A percentile compares a stretch with the other conserved stretches of the same genome.
phyloP scores from a whole-genome alignment of 2,329 filamentous ascomycete species.

The Tolypocladium pustulatum region DNA sequence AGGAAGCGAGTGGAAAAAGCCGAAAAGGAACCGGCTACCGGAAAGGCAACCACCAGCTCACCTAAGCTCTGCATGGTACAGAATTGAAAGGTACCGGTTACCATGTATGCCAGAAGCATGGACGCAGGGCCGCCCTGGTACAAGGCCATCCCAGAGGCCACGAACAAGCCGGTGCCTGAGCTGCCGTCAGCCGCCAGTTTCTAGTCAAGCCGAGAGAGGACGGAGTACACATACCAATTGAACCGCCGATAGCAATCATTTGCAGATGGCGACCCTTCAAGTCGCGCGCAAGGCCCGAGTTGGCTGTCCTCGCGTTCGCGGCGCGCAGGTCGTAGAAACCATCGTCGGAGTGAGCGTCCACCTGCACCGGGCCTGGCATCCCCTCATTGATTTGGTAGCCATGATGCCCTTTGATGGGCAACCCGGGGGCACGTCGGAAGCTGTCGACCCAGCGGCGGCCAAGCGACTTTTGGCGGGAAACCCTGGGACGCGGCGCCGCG shows the following conservation, averaged over 20 bases:
- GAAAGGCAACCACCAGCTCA: conserved; percentile 86
- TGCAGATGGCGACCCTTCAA: conserved; percentile 80
- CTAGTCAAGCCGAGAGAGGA: not conserved
- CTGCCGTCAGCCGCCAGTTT: not conserved
- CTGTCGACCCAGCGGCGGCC: conserved; percentile 34
- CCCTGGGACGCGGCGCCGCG: not conserved
- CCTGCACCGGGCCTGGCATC: conserved; percentile 7
- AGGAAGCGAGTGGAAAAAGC: conserved; percentile 90
- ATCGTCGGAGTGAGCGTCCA: conserved; percentile 12
- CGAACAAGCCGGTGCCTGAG: conserved; percentile 71
- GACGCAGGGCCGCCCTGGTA: conserved; percentile 69
- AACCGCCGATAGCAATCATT: conserved; percentile 96
- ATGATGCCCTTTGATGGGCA: conserved; percentile 22
- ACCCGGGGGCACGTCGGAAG: conserved; percentile 44
- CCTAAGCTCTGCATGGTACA: conserved; percentile 86
- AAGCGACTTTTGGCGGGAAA: conserved; percentile 5
- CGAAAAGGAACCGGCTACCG: conserved; percentile 84
- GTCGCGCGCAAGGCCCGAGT: conserved; percentile 63
- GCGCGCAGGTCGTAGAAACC: conserved; percentile 45
- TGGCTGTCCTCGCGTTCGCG: conserved; percentile 62
- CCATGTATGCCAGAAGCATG: conserved; percentile 60
- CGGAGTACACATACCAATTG: conserved; percentile 36
- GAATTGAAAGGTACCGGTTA: conserved; percentile 81
- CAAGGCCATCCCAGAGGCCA: conserved; percentile 66
- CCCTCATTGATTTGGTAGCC: conserved; percentile 13